Percentiles rank a stretch among this genome's conserved stretches.
These are phyloP conservation scores for Aplosporella prunicola DNA, from an alignment of 2,329 filamentous ascomycete genomes.

Conservation along the genomic window DNA sequence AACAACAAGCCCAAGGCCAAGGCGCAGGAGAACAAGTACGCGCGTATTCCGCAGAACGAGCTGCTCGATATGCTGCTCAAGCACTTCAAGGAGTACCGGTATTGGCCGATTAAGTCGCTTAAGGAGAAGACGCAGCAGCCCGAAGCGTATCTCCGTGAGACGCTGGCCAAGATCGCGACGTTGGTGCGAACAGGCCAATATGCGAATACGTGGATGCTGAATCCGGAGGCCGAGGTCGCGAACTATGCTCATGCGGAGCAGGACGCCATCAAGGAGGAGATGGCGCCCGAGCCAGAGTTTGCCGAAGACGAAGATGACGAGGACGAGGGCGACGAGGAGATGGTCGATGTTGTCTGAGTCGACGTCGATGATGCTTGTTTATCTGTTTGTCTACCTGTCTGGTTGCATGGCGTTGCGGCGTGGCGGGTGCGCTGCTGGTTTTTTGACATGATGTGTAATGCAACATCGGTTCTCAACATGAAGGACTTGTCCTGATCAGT, in stretches of 20 bases:
- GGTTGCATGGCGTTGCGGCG: too few species aligned
- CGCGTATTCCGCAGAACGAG: constrained; percentile 81
- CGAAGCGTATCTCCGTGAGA: constrained; percentile 83
- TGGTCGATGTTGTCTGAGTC: constrained; percentile 56
- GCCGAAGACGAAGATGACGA: constrained; percentile 54
- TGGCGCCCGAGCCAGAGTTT: constrained; percentile 17
- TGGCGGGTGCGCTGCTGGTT: too few species aligned
- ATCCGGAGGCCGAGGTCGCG: constrained; percentile 21
- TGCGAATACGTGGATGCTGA: constrained; percentile 76
- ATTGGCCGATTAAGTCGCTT: constrained; percentile 88
- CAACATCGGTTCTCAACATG: too few species aligned
- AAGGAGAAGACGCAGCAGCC: constrained; percentile 72
- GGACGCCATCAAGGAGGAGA: constrained; percentile 10
- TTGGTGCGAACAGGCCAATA: constrained; percentile 77
- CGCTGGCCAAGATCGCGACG: constrained; percentile 71
- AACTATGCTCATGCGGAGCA: constrained; percentile 1
- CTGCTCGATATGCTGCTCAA: constrained; percentile 77
- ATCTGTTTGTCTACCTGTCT: too few species aligned
- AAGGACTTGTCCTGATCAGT: too few species aligned
- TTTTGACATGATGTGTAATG: too few species aligned
- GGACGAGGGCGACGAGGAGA: constrained; percentile 56
- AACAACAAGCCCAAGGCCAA: constrained; percentile 32
- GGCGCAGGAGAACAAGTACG: constrained; percentile 69
- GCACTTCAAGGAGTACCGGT: constrained; percentile 76
- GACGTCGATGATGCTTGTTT: too few species aligned